phyloP scores from a whole-genome alignment of 768 basidiomycete genomes.

The Multifurca ochricompacta region DNA sequence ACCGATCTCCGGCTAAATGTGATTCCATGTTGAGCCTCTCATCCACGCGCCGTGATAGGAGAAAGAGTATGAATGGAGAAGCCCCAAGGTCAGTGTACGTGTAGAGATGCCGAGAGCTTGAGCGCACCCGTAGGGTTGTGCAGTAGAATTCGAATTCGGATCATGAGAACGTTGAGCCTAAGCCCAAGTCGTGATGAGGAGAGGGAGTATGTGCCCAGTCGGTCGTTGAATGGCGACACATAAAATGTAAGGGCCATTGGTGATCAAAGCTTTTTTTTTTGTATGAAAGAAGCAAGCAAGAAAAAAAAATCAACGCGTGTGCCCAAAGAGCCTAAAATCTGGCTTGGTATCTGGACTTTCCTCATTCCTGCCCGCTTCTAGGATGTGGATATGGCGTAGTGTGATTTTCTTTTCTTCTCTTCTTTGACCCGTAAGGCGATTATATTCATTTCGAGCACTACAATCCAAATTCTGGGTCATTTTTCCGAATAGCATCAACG shows the following conservation, averaged over 20 bases:
- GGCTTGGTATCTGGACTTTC: constrained; percentile 33
- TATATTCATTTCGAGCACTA: constrained; percentile 49
- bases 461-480: constrained; percentile 30
- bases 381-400: constrained; percentile 52
- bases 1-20: constrained; percentile 32
- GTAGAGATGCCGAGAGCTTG: constrained; percentile 48
- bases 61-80: constrained; percentile 45
- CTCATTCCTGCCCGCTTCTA: constrained; percentile 40
- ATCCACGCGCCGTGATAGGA: constrained; percentile 36
- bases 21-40: constrained; percentile 33
- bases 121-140: constrained; percentile 29
- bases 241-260: constrained; percentile 69
- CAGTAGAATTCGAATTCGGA: constrained; percentile 34
- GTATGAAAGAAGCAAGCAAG: not conserved
- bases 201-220: constrained; percentile 56
- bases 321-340: no score
- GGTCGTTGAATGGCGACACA: constrained; percentile 71
- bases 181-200: constrained; percentile 19
- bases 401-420: no score
- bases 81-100: constrained; percentile 31
- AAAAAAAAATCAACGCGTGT: no score
- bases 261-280: constrained; percentile 55
- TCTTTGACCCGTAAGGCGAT: not conserved
- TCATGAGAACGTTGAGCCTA: no score
- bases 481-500: constrained; percentile 48